phyloP scores from a whole-genome alignment of 331 rosid species.

The Quercus tomentella region DNA sequence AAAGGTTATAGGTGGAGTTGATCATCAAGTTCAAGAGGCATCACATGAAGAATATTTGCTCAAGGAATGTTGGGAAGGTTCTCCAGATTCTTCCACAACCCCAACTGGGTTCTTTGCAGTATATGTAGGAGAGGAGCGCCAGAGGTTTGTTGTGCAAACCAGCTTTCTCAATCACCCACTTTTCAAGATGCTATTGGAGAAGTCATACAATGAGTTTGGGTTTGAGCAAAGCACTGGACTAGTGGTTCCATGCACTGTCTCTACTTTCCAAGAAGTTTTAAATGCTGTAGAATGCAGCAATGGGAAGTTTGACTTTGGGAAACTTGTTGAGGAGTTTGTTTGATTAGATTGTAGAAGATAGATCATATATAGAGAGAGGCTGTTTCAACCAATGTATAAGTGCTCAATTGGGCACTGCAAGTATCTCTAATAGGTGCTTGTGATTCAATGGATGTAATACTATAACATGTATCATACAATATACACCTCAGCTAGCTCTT shows the following conservation, averaged over 20 bases:
- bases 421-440: not conserved
- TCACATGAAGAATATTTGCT: slow-evolving; percentile 38
- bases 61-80: slow-evolving; percentile 24
- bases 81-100: slow-evolving; percentile 12
- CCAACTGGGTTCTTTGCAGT: slow-evolving; percentile 58
- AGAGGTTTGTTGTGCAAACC: slow-evolving; percentile 63
- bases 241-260: slow-evolving; percentile 69
- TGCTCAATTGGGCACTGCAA: not conserved
- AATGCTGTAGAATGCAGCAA: slow-evolving; percentile 58
- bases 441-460: slow-evolving; percentile 2
- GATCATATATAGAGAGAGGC: not conserved
- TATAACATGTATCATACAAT: not conserved
- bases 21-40: slow-evolving; percentile 11
- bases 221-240: slow-evolving; percentile 66
- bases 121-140: slow-evolving; percentile 73
- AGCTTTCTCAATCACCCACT: slow-evolving; percentile 69
- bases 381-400: not conserved
- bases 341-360: not conserved
- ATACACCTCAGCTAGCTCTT: slow-evolving; percentile 16
- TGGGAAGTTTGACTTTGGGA: slow-evolving; percentile 59
- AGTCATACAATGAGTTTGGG: slow-evolving; percentile 72
- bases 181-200: slow-evolving; percentile 79
- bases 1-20: slow-evolving; percentile 33
- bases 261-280: slow-evolving; percentile 62
- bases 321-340: slow-evolving; percentile 55